Percentiles rank a stretch among this genome's conserved stretches.
Evolutionary conservation across 352 stramenopile genomes (phyloP).

Genomic region (Labyrinthula sp.): DNA sequence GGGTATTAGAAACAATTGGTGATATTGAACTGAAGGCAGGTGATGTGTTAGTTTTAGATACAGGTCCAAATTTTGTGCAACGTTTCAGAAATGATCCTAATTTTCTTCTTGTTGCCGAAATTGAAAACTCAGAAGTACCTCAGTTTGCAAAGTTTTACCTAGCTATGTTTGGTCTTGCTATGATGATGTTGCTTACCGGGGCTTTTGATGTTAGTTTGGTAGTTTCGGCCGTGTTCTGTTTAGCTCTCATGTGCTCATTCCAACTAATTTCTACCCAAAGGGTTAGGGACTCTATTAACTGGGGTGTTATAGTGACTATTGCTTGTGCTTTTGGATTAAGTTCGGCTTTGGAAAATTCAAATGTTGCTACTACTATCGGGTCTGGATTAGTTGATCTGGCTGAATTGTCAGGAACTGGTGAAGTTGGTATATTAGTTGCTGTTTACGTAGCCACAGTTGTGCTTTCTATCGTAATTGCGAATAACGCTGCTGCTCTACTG

Average conservation of each 20-base stretch:
- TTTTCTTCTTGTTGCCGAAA: slow-evolving; percentile 26
- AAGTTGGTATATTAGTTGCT: slow-evolving; percentile 5
- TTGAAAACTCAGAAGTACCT: slow-evolving; percentile 16
- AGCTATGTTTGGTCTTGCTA: slow-evolving; percentile 1
- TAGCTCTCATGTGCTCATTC: slow-evolving; percentile 6
- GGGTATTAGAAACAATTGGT: slow-evolving; percentile 26
- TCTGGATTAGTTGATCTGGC: slow-evolving; percentile 15
- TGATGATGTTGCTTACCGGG: slow-evolving; percentile 18
- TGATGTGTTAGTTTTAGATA: slow-evolving; percentile 22
- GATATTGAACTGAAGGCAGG: slow-evolving; percentile 24
- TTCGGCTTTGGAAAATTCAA: slow-evolving; percentile 14
- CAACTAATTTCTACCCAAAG: slow-evolving; percentile 7
- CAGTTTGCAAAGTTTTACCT: slow-evolving; percentile 29
- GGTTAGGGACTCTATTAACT: slow-evolving; percentile 4
- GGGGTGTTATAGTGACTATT: slow-evolving; percentile 27
- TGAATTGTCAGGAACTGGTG: slow-evolving; percentile 4
- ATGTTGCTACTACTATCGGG: slow-evolving; percentile 3
- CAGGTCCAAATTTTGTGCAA: slow-evolving; percentile 26
- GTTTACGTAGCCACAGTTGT: slow-evolving; percentile 24
- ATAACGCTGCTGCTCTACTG: slow-evolving; percentile 20
- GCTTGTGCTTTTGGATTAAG: slow-evolving; percentile 22
- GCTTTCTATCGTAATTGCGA: slow-evolving; percentile 25
- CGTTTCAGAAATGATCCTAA: slow-evolving; percentile 19
- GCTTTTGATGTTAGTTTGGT: slow-evolving; percentile 11
- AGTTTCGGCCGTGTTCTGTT: slow-evolving; percentile 9